Evolutionary conservation across 2,329 filamentous ascomycete species (phyloP).

Genomic region (Ophiocordyceps camponoti-saundersi): DNA sequence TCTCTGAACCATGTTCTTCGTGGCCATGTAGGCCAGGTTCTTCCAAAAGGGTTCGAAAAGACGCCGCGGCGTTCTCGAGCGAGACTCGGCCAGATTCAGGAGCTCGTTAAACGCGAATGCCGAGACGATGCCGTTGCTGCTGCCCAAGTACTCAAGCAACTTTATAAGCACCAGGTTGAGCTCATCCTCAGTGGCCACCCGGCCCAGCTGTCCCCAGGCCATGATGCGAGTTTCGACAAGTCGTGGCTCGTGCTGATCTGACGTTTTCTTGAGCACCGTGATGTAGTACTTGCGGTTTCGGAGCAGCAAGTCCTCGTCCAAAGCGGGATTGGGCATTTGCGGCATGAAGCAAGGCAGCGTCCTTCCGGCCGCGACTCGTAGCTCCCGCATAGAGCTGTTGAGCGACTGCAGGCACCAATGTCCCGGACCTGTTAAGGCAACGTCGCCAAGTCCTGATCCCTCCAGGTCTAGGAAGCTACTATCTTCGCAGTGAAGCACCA

Average conservation of each 20-base stretch:
- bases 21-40: constrained; percentile 62
- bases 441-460: constrained; percentile 39
- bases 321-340: constrained; percentile 5
- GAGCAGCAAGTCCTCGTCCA: constrained; percentile 10
- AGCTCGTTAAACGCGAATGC: constrained; percentile 74
- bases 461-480: constrained; percentile 47
- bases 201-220: constrained; percentile 73
- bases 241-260: constrained; percentile 47
- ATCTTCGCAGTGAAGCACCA: constrained; percentile 50
- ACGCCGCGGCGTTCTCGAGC: constrained; percentile 43
- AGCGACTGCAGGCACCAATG: constrained; percentile 72
- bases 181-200: constrained; percentile 61
- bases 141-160: constrained; percentile 74
- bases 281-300: constrained; percentile 49
- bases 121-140: constrained; percentile 62
- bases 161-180: constrained; percentile 73
- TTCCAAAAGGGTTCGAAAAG: constrained; percentile 82
- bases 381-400: constrained; percentile 68
- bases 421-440: constrained; percentile 51
- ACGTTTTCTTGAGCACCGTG: constrained; percentile 53
- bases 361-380: constrained; percentile 63
- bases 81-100: constrained; percentile 50
- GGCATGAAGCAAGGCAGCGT: constrained; percentile 50
- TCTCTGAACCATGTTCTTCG: constrained; percentile 62
- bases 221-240: constrained; percentile 73